Evolutionary conservation across 345 rosid genomes (phyloP), one percentile per base, ranked within the genome.

Genomic region (Ricinus communis): DNA sequence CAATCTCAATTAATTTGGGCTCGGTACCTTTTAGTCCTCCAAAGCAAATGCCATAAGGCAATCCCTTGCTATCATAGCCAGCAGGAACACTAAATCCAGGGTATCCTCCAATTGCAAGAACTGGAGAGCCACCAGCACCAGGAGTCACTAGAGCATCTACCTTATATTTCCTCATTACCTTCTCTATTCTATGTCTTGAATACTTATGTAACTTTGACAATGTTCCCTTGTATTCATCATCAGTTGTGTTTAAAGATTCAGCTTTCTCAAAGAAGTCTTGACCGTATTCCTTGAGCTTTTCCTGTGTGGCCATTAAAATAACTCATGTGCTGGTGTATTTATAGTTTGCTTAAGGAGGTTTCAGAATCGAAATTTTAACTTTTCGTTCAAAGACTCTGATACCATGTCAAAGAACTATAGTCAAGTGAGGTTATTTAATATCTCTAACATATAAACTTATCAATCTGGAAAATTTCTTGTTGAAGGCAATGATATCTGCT

Each of bases 61-160:
- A 70, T 16, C 88, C 87, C 24, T 73, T 22, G 4, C 38, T 43
- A 50, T 77, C 85, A 65, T 84, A 85, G n/a, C 88, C 91, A 19
- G 85, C 90, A 1, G 90, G 90, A 5, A 89, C 96, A 40, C 28
- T 85, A 22, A 89, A 83, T 58, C 88, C 91, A n/a, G 90, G 90
- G 71, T 71, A 83, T 53, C 96, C 93, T 36, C 93, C 89, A 18
- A 81, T 89, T 38, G 93, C 95, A 3, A 82, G 81, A 45, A 89
- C 79, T 6, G 63, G 1, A 15, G 55, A 30, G 40, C 59, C n/a
- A 21, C 8, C 10, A 18, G 22, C 43, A 55, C 56, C 54, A 10
- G 74, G 71, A 0, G 82, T 69, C 67, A 87, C 82, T 77, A 89
- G 0, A 14, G 96, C 91, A 63, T 87, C 95, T 22, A 91, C 75